Percentiles rank a stretch among this genome's conserved stretches.
These are phyloP conservation scores for Lichina pygmaea DNA, from an alignment of 495 filamentous ascomycete species.

Conservation along the genomic window DNA sequence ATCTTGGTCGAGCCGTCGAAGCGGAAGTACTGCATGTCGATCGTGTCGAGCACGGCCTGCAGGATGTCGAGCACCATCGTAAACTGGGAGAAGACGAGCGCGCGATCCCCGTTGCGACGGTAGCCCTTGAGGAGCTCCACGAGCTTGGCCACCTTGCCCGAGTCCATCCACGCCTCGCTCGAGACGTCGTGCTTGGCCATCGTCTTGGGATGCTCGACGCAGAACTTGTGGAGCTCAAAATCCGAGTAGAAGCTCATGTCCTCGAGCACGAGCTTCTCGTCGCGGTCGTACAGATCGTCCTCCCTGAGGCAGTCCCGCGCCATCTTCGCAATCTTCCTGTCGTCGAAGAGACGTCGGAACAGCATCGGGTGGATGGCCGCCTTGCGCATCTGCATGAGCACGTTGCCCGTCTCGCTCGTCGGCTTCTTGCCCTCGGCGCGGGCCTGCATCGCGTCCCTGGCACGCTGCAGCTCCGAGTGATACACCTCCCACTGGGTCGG, in stretches of 20 bases:
- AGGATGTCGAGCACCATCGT: slow-evolving; percentile 77
- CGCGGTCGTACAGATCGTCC: slow-evolving; percentile 26
- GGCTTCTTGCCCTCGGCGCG: slow-evolving; percentile 28
- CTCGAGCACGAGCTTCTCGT: slow-evolving; percentile 36
- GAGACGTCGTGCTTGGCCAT: slow-evolving; percentile 45
- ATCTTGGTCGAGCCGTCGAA: slow-evolving; percentile 73
- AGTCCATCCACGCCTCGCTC: slow-evolving; percentile 64
- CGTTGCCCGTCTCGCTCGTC: slow-evolving; percentile 31
- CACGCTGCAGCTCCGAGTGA: slow-evolving; percentile 25
- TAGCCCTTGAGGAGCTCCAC: slow-evolving; percentile 42
- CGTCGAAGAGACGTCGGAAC: slow-evolving; percentile 52
- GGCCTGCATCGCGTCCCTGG: slow-evolving; percentile 25
- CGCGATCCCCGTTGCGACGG: slow-evolving; percentile 59
- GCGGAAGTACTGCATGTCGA: slow-evolving; percentile 46
- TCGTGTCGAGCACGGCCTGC: slow-evolving; percentile 47
- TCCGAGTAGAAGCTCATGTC: slow-evolving; percentile 54
- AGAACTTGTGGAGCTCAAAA: slow-evolving; percentile 61
- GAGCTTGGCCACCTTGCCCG: slow-evolving; percentile 67
- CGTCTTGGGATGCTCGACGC: slow-evolving; percentile 35
- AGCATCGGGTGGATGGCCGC: slow-evolving; percentile 82
- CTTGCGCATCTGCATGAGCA: slow-evolving; percentile 77
- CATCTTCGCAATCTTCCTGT: slow-evolving; percentile 50
- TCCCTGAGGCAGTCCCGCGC: slow-evolving; percentile 44
- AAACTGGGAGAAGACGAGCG: slow-evolving; percentile 79
- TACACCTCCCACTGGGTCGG: slow-evolving; percentile 43